A percentile compares a stretch with the other conserved stretches of the same genome.
Conservation (phyloP, 768 basidiomycete species). For the Rubroboletus satanas region DNA sequence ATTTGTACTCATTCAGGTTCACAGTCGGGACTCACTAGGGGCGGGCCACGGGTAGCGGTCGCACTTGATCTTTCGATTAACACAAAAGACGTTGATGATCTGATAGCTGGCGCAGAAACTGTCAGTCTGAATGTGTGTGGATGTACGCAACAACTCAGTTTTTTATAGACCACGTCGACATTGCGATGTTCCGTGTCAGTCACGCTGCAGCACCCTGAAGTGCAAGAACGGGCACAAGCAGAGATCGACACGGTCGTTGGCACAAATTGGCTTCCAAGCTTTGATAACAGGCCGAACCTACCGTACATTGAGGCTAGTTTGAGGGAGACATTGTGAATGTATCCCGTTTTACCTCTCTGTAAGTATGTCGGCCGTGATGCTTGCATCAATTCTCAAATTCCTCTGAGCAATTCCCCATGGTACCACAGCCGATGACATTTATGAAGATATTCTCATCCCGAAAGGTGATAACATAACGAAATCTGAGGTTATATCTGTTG, state of each 20-base stretch:
- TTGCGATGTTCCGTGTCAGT: conserved; percentile 29
- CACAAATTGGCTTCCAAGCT: conserved; percentile 22
- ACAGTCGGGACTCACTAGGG: background rate
- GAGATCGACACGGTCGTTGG: conserved; percentile 32
- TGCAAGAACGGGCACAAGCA: conserved; percentile 29
- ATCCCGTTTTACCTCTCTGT: conserved; percentile 17
- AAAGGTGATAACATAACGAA: conserved; percentile 13
- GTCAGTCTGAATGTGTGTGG: background rate
- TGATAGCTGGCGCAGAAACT: conserved; percentile 20
- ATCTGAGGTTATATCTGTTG: background rate
- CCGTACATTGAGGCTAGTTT: conserved; percentile 28
- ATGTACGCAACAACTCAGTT: background rate
- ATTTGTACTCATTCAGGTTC: background rate
- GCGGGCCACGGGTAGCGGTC: conserved; percentile 15
- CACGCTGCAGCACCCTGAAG: conserved; percentile 31
- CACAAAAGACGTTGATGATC: background rate
- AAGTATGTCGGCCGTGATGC: background rate
- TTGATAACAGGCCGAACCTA: conserved; percentile 20
- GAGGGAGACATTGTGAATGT: background rate
- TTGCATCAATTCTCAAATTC: background rate
- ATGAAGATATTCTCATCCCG: conserved; percentile 18
- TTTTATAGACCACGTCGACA: conserved; percentile 8
- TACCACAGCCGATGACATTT: conserved; percentile 19
- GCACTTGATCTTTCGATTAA: conserved; percentile 7
- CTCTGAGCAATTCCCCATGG: conserved; percentile 15